Evolutionary conservation across 352 stramenopile genomes (phyloP).

Genomic region (Pythium apleroticum): DNA sequence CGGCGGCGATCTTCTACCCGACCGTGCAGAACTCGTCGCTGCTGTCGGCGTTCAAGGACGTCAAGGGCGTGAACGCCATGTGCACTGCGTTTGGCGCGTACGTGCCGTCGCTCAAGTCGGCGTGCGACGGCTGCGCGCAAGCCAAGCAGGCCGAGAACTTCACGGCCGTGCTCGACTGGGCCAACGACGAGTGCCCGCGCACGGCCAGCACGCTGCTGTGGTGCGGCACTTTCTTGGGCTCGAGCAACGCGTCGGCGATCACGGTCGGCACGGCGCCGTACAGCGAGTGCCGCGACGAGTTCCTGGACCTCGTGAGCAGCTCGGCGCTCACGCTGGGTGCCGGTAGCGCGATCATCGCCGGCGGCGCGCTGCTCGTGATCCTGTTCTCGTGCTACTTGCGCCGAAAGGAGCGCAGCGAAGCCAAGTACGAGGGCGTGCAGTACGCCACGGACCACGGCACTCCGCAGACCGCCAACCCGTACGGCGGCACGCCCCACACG

Average conservation of each 20-base stretch:
- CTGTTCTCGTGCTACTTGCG: conserved; percentile 46
- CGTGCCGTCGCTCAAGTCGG: conserved; percentile 36
- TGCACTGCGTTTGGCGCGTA: conserved; percentile 46
- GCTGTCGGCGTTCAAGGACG: conserved; percentile 34
- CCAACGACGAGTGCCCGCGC: conserved; percentile 72
- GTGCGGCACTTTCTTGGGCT: conserved; percentile 57
- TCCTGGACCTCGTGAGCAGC: conserved; percentile 45
- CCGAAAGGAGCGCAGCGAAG: conserved; percentile 25
- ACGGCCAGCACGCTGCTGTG: conserved; percentile 52
- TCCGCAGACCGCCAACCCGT: conserved; percentile 6
- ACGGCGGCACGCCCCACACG: conserved; percentile 16
- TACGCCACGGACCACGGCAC: conserved; percentile 9
- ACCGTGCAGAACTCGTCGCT: conserved; percentile 33
- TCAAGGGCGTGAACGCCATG: conserved; percentile 55
- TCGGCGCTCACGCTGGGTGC: conserved; percentile 40
- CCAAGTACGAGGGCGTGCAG: conserved; percentile 10
- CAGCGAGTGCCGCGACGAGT: conserved; percentile 43
- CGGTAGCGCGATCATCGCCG: conserved; percentile 38
- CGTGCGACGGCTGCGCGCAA: conserved; percentile 51
- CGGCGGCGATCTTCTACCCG: conserved; percentile 48
- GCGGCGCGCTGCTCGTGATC: conserved; percentile 44
- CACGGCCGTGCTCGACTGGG: conserved; percentile 75
- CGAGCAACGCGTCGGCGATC: conserved; percentile 10
- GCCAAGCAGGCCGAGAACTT: conserved; percentile 66
- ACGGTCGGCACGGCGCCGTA: conserved; percentile 42